Evolutionary conservation across 345 rosid species (phyloP).

Genomic region (Hibiscus mutabilis): DNA sequence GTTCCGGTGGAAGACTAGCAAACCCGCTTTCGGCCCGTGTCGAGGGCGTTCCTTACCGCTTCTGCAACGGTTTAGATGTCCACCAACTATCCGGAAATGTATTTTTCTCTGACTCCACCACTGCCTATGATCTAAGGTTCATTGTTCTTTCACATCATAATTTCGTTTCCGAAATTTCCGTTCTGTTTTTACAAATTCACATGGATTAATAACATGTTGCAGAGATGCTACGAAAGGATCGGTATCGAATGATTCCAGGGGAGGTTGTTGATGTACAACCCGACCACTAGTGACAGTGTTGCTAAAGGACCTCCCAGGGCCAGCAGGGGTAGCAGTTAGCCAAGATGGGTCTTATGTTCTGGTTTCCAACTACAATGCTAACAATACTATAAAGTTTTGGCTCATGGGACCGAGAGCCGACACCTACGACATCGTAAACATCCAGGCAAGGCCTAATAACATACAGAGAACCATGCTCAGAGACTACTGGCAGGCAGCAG

Average conservation of each 20-base stretch:
- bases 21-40: slow-evolving; percentile 6
- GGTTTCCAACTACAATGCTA: slow-evolving; percentile 5
- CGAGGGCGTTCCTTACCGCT: slow-evolving; percentile 9
- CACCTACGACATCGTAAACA: neutral
- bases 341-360: neutral
- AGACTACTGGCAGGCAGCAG: slow-evolving; percentile 15
- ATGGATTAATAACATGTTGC: neutral
- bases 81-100: slow-evolving; percentile 5
- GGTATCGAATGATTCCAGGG: slow-evolving; percentile 14
- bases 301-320: slow-evolving; percentile 8
- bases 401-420: slow-evolving; percentile 18
- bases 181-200: neutral
- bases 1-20: slow-evolving; percentile 10
- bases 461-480: neutral
- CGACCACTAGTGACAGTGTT: slow-evolving; percentile 5
- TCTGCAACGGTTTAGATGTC: slow-evolving; percentile 11
- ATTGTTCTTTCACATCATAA: neutral
- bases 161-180: neutral
- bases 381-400: slow-evolving; percentile 13
- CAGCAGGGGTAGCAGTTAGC: slow-evolving; percentile 17
- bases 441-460: slow-evolving; percentile 11
- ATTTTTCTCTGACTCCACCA: slow-evolving; percentile 16
- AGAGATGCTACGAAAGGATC: neutral
- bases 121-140: slow-evolving; percentile 10
- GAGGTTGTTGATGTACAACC: slow-evolving; percentile 17